Evolutionary conservation across 306 rosid species (phyloP), one percentile per base, ranked within the genome.

Genomic region (Heteromeles arbutifolia): DNA sequence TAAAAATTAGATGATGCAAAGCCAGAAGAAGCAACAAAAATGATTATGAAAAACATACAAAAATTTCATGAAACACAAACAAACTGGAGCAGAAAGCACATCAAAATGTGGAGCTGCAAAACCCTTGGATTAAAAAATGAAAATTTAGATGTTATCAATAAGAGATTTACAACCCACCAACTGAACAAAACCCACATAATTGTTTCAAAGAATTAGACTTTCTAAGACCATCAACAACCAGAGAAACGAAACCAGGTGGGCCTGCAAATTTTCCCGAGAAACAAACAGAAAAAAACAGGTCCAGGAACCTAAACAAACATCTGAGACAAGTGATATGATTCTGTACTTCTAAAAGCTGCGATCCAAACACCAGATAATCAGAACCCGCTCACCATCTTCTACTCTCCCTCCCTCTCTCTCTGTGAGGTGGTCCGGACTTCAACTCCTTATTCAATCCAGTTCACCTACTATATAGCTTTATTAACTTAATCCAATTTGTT

Each of bases 401-500:
- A 25, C 14, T 50, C 74, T 64, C 78, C 50, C 64, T 74, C 58
- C 61, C 57, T 54, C 76, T 78, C 62, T 84, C 86, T 77, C 67
- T 67, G 63, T 74, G 52, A 48, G 72, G 52, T 74, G 76, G 57
- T 88, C 77, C 85, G 88, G 85, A 82, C 88, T 56, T 80, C 45
- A 83, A 73, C 84, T 84, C 83, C 79, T 80, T 80, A 85, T 87
- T 83, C 78, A 88, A 84, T 84, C 85, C 86, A 77, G 72, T 84
- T 82, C 73, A 82, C 61, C 72, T 74, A 78, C 71, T 61, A 61
- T 19, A 52, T 21, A 52, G 50, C 77, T 78, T 72, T 72, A 67
- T 72, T 74, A 58, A 65, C 45, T 78, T 76, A 70, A 78, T 50
- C 72, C 54, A 41, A 65, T 72, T 80, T 76, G 67, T 70, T 74